Percentiles rank a stretch among this genome's conserved stretches.
These are phyloP conservation scores for Carpinus fangiana DNA, from an alignment of 306 rosid genomes.

Conservation along the genomic window DNA sequence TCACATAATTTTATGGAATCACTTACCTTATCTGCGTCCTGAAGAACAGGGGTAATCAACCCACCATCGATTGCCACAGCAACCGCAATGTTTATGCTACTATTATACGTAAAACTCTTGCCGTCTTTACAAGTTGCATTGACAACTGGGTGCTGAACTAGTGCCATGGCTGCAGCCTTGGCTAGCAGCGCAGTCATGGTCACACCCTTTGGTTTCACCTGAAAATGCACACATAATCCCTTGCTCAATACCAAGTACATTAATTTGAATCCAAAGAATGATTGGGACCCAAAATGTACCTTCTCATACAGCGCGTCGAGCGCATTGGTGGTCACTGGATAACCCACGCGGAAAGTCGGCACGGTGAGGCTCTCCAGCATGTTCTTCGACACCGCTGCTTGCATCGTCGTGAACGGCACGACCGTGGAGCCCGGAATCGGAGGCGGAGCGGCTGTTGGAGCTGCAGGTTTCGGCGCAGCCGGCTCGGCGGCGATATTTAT, in stretches of 20 bases:
- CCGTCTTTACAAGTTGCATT: conserved; percentile 83
- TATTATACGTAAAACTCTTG: conserved; percentile 64
- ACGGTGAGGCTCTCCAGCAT: conserved; percentile 88
- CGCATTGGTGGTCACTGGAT: conserved; percentile 68
- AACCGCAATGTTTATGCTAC: conserved; percentile 70
- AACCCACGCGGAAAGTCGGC: conserved; percentile 82
- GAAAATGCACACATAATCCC: conserved; percentile 17
- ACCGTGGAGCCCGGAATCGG: conserved; percentile 73
- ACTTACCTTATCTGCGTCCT: conserved; percentile 82
- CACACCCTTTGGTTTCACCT: conserved; percentile 93
- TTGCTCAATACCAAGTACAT: not conserved
- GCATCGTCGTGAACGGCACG: conserved; percentile 91
- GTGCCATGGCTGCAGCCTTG: conserved; percentile 83
- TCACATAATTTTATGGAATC: not conserved
- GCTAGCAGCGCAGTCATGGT: conserved; percentile 92
- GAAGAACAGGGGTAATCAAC: conserved; percentile 86
- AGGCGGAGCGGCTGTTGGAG: conserved; percentile 33
- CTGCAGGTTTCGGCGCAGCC: conserved; percentile 37
- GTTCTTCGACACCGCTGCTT: conserved; percentile 80
- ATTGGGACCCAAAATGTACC: conserved; percentile 37
- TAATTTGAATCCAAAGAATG: not conserved
- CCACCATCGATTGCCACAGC: conserved; percentile 90
- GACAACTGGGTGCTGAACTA: conserved; percentile 78
- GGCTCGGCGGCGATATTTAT: not conserved
- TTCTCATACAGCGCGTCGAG: conserved; percentile 67